A percentile compares a stretch with the other conserved stretches of the same genome.
Conservation (phyloP, 345 rosid species). For the Populus ilicifolia region DNA sequence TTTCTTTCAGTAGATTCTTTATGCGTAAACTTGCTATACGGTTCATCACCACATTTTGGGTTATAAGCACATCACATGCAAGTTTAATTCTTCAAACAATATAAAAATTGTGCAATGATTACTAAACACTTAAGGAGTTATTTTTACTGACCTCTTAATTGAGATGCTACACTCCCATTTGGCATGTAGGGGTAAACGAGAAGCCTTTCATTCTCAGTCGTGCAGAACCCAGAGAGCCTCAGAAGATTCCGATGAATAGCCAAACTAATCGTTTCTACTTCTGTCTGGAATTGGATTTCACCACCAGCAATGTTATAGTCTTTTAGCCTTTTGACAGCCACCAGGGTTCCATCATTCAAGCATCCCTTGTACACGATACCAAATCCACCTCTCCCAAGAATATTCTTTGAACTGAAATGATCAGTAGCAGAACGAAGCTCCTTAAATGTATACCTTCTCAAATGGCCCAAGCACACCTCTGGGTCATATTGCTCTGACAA, state of each 20-base stretch:
- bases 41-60: neutral
- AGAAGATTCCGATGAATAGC: slow-evolving; percentile 97
- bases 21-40: neutral
- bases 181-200: slow-evolving; percentile 96
- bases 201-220: slow-evolving; percentile 82
- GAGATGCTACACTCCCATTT: slow-evolving; percentile 93
- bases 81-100: neutral
- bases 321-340: slow-evolving; percentile 96
- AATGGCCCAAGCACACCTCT: slow-evolving; percentile 81
- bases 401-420: slow-evolving; percentile 80
- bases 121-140: neutral
- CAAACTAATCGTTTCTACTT: slow-evolving; percentile 89
- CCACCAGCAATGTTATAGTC: slow-evolving; percentile 86
- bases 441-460: slow-evolving; percentile 78
- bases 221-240: slow-evolving; percentile 91
- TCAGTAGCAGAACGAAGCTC: slow-evolving; percentile 89
- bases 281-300: slow-evolving; percentile 96
- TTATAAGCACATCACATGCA: neutral
- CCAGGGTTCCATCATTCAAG: slow-evolving; percentile 64
- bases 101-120: neutral
- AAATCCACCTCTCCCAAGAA: slow-evolving; percentile 88
- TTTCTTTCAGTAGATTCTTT: neutral
- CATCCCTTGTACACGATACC: slow-evolving; percentile 93
- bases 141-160: slow-evolving; percentile 65
- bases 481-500: slow-evolving; percentile 86